Conservation (phyloP, 805 yeast species). For the Teunomyces atbi region DNA sequence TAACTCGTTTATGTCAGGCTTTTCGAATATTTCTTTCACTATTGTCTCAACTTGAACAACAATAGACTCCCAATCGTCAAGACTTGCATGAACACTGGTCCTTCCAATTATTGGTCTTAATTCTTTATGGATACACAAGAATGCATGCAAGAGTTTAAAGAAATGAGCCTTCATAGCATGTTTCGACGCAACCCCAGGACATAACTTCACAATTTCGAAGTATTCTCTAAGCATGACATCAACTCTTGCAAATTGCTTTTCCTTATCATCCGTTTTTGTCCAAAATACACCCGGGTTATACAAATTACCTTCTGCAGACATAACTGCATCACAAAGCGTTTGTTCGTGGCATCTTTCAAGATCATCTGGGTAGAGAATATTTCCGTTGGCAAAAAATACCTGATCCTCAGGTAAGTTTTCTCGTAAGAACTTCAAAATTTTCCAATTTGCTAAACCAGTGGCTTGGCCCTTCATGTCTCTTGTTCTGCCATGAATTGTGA, state of each 20-base stretch:
- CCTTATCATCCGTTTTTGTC: constrained; percentile 49
- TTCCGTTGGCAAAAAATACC: constrained; percentile 93
- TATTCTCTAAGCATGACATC: constrained; percentile 83
- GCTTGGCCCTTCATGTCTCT: constrained; percentile 97
- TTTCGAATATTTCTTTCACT: constrained; percentile 55
- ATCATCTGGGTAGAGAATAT: constrained; percentile 87
- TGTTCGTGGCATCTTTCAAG: constrained; percentile 62
- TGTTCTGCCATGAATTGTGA: constrained; percentile 93
- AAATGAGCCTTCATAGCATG: constrained; percentile 89
- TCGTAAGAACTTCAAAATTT: constrained; percentile 65
- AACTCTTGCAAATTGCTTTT: constrained; percentile 78
- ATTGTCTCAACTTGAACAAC: constrained; percentile 65
- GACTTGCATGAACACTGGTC: constrained; percentile 37
- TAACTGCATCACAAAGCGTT: constrained; percentile 82
- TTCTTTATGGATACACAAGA: constrained; percentile 73
- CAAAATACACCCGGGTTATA: constrained; percentile 91
- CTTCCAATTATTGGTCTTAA: constrained; percentile 71
- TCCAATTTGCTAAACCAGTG: constrained; percentile 96
- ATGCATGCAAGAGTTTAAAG: constrained; percentile 82
- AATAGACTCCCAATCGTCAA: constrained; percentile 45
- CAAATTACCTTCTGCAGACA: constrained; percentile 96
- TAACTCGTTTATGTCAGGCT: constrained; percentile 49
- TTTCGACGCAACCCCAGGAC: constrained; percentile 69
- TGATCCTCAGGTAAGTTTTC: constrained; percentile 77
- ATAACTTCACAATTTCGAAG: constrained; percentile 69